These are phyloP conservation scores for Cucumis sativus DNA, from an alignment of 306 rosid species.

Conservation along the genomic window Cucumber_9930_V3 NC_026657.2:3678001-3678500, in stretches of 20 bases:
- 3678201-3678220: conserved; percentile 12
- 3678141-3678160: conserved; percentile 4
- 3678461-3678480: conserved; percentile 48
- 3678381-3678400: too few species aligned
- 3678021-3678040: conserved; percentile 12
- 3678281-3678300: conserved; percentile 40
- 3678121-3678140: conserved; percentile 49
- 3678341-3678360: too few species aligned
- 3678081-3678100: conserved; percentile 58
- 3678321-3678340: too few species aligned
- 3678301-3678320: background rate
- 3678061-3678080: conserved; percentile 16
- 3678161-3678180: conserved; percentile 12
- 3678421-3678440: conserved; percentile 32
- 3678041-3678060: background rate
- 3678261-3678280: conserved; percentile 7
- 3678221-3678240: conserved; percentile 8
- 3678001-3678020: conserved; percentile 37
- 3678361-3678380: too few species aligned
- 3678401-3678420: background rate
- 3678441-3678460: conserved; percentile 33
- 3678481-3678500: conserved; percentile 57
- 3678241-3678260: conserved; percentile 7
- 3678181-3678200: conserved; percentile 5
- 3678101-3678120: conserved; percentile 39